Percentiles rank a stretch among this genome's conserved stretches.
phyloP scores from a whole-genome alignment of 257 asterid genomes.

The Agastache rugosa region DNA sequence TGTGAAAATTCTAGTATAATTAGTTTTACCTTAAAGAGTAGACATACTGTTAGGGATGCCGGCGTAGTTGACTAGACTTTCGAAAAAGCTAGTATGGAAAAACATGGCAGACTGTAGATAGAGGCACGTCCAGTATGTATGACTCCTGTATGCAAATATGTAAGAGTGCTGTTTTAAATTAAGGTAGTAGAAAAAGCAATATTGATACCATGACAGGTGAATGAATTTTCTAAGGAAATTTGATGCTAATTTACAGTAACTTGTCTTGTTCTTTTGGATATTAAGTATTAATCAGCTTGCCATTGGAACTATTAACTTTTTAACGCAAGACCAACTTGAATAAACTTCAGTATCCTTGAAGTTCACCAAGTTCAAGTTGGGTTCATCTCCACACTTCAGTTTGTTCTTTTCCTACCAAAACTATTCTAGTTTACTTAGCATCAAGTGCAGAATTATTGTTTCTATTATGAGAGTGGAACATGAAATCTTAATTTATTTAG shows the following conservation, averaged over 20 bases:
- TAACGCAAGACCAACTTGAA: neutral
- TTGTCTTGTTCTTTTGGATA: constrained; percentile 17
- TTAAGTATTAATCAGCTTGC: neutral
- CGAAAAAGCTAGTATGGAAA: neutral
- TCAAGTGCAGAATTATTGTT: neutral
- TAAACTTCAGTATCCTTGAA: neutral
- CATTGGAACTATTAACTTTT: neutral
- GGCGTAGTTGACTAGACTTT: constrained; percentile 2
- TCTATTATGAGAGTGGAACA: neutral
- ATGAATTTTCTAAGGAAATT: constrained; percentile 22
- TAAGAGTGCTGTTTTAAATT: constrained; percentile 10
- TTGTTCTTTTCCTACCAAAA: too few relatives aligned
- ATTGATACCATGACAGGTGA: constrained; percentile 1
- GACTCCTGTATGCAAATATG: constrained; percentile 1
- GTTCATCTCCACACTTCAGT: too few relatives aligned
- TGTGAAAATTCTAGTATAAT: neutral
- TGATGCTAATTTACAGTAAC: neutral
- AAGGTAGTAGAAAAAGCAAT: constrained; percentile 12
- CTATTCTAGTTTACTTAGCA: too few relatives aligned
- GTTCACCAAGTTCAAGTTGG: neutral
- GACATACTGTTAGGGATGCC: neutral
- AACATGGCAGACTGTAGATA: neutral
- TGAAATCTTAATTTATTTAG: neutral
- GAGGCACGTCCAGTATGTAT: neutral
- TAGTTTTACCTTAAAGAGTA: constrained; percentile 1